Evolutionary conservation across 2,329 filamentous ascomycete genomes (phyloP), one percentile per base, ranked within the genome.

Genomic region (Polytolypa hystricis): DNA sequence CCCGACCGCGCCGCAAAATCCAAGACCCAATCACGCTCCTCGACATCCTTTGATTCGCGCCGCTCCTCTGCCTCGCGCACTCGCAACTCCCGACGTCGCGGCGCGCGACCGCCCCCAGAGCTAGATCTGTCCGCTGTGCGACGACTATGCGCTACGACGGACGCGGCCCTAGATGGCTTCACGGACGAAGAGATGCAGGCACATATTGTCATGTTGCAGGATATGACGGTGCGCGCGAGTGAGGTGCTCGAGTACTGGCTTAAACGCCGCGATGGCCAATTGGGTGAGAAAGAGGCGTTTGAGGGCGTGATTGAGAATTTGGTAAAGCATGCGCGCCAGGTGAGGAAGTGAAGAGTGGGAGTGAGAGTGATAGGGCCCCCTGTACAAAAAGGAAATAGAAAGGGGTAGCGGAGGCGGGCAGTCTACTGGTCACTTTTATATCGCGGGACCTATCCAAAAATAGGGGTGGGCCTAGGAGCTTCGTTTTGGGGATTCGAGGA

Each of bases 301-400:
- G 89, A 96, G 56, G 86, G 85, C 1, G 89, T 96, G 11, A 95
- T 96, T 70, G 89, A 94, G 63, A 95, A 94, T 58, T 61, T 96
- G 46, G 89, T 95, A 29, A 91, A 86, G 58, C 85, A 93, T 64
- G 85, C 85, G 33, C 73, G 85, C 57, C 84, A 87, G 63, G 77
- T 85, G 39, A 73, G 85, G 54, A 91, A 87, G 62, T 84, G 65
- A 30, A 23, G 18, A n/a, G n/a, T n/a, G n/a, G n/a, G n/a, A n/a
- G n/a, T n/a, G n/a, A n/a, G n/a, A n/a, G n/a, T n/a, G n/a, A n/a
- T n/a, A n/a, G n/a, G n/a, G n/a, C n/a, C n/a, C n/a, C n/a, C n/a
- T n/a, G n/a, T n/a, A n/a, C n/a, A n/a, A n/a, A n/a, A n/a, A n/a
- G n/a, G n/a, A n/a, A n/a, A n/a, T n/a, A n/a, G n/a, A n/a, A n/a